Base-by-base conservation (phyloP, 495 filamentous ascomycete genomes). In the Penicillium manginii region DNA sequence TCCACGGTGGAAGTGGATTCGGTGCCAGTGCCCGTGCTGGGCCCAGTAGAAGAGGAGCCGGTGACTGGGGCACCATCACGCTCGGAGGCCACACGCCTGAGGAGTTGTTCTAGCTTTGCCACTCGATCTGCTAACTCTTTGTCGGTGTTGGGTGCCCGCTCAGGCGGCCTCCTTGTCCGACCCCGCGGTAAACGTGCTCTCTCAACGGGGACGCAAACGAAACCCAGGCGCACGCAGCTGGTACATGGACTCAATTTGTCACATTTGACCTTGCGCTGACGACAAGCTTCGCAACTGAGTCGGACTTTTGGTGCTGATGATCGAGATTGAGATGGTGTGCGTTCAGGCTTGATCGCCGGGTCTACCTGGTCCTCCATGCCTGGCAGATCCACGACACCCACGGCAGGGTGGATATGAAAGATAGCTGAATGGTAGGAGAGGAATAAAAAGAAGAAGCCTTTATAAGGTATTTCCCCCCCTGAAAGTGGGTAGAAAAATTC, bases 221-320 rank as follows among this genome's bases (percentile, higher is more conserved):
- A 79, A 3, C 69, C 66, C 56, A 83, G 81, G 51, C 85, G 85
- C 35, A 73, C 66, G 69, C 90, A 92, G 68, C 89, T 91, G 56
- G 78, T 80, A 64, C 90, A 93, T 45, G 90, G 89, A 53, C 84
- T 80, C 19, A 74, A 74, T 73, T 91, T 92, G 75, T 90, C 86
- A 73, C 91, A 94, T 69, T 89, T 89, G 48, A 91, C 81, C 73
- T 94, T 94, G 47, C 91, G 84, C 39, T 86, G 83, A 29, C 88
- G 84, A 65, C 90, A 94, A 70, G 57, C 62, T 43, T 73, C 72
- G 40, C 73, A 76, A 49, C 64, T 74, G 3, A 76, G 56, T 2
- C 70, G 65, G n/a, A 74, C 70, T 26, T 52, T 54, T 22, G 64
- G 68, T 4, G 64, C 67, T 4, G 63, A 65, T 0, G 66, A 60